Evolutionary conservation across 2,329 filamentous ascomycete species (phyloP).

Genomic region (Conoideocrella luteorostrata): DNA sequence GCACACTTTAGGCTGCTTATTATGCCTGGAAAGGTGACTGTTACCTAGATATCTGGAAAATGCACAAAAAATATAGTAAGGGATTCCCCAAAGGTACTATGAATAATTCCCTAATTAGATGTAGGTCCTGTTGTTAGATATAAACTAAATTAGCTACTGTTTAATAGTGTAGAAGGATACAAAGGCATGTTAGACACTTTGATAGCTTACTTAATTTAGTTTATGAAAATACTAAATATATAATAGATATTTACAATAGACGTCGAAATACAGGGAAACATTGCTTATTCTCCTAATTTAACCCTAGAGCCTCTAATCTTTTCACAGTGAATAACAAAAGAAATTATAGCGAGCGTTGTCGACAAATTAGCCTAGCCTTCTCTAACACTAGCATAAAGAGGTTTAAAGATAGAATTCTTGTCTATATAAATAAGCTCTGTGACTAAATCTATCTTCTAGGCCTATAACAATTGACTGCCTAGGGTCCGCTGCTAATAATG

Average conservation of each 20-base stretch:
- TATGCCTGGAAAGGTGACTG: slow-evolving; percentile 27
- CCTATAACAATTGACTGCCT: background rate
- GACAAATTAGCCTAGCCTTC: background rate
- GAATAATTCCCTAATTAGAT: background rate
- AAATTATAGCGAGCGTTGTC: background rate
- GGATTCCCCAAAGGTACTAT: background rate
- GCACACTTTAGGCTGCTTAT: slow-evolving; percentile 21
- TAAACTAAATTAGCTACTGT: background rate
- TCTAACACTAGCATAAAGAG: background rate
- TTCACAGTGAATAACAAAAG: background rate
- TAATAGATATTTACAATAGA: too few relatives aligned
- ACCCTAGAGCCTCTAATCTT: background rate
- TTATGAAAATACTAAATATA: too few relatives aligned
- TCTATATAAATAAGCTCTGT: background rate
- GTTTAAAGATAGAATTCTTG: background rate
- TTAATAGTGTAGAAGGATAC: background rate
- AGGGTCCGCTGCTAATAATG: background rate
- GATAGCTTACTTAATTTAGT: background rate
- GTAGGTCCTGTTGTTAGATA: background rate
- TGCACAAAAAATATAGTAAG: slow-evolving; percentile 27
- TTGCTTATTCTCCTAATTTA: background rate
- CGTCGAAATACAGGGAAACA: background rate
- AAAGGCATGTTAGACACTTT: background rate
- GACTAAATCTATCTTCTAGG: background rate
- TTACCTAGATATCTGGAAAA: slow-evolving; percentile 23